These are phyloP conservation scores for Ramalina peruviana DNA, from an alignment of 495 filamentous ascomycete genomes.

Conservation along the genomic window DNA sequence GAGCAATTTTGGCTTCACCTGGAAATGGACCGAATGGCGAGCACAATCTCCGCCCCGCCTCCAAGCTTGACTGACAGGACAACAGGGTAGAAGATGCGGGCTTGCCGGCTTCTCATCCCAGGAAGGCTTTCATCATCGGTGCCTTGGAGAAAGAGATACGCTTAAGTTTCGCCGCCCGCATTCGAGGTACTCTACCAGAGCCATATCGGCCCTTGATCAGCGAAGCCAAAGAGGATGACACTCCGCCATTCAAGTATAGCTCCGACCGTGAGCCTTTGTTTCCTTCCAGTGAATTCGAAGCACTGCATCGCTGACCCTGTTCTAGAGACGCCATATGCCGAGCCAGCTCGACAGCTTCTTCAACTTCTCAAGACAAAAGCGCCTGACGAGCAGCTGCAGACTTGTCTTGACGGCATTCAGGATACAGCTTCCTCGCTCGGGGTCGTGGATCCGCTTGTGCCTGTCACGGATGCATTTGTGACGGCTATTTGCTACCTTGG, in stretches of 20 bases:
- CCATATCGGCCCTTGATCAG: conserved; percentile 72
- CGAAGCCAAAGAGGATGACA: conserved; percentile 81
- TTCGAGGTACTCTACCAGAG: conserved; percentile 82
- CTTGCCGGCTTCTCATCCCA: conserved; percentile 62
- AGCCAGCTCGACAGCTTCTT: conserved; percentile 66
- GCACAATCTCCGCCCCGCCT: conserved; percentile 8
- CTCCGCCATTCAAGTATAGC: conserved; percentile 84
- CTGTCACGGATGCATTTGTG: conserved; percentile 82
- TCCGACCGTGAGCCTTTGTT: conserved; percentile 49
- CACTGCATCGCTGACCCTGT: conserved; percentile 7
- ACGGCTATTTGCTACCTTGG: conserved; percentile 86
- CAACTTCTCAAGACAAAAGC: conserved; percentile 71
- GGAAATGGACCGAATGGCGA: conserved; percentile 98
- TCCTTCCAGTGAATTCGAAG: background rate
- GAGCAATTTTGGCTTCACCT: conserved; percentile 97
- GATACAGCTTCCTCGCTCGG: conserved; percentile 51
- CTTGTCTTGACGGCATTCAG: conserved; percentile 63
- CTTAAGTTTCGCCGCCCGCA: conserved; percentile 87
- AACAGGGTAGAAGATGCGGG: conserved; percentile 66
- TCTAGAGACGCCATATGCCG: conserved; percentile 63
- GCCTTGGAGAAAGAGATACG: conserved; percentile 94
- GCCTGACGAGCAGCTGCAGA: conserved; percentile 64
- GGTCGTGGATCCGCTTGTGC: conserved; percentile 57
- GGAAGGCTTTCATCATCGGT: conserved; percentile 82
- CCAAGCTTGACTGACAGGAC: background rate